Base-by-base conservation (phyloP, 257 asterid species). In the Prunella vulgaris region DNA sequence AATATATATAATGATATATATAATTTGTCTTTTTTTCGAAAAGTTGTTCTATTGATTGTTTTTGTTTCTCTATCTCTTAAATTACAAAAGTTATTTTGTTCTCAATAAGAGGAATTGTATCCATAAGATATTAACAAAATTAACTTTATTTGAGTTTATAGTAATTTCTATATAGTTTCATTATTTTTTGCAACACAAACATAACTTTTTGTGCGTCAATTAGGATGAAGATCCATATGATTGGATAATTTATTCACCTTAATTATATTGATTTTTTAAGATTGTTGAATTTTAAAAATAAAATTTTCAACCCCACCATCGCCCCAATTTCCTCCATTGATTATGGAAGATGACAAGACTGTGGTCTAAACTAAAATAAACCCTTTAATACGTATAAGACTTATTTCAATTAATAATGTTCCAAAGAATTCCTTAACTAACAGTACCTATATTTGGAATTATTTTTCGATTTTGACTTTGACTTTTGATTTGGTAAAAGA, bases 241-340 rank as follows among this genome's bases (percentile, higher is more conserved):
- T 37, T 37, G 44, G 44, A 37, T n/a, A n/a, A n/a, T n/a, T n/a
- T n/a, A n/a, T n/a, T n/a, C n/a, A n/a, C n/a, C n/a, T n/a, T n/a
- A n/a, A n/a, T n/a, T n/a, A n/a, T n/a, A n/a, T n/a, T n/a, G n/a
- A n/a, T 25, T 25, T 25, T 1, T 25, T 25, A 25, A 25, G 28
- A 25, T 3, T 1, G 28, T 25, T 25, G 28, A 25, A 25, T 25
- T 25, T 25, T 25, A 25, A 32, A 13, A 12, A 42, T 13, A 42
- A 42, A 3, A 42, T 20, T 12, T 49, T 22, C 22, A n/a, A 17
- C 54, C 57, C 57, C 8, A 25, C 28, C 54, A 68, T 68, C 57
- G 17, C 66, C 66, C 25, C 48, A 69, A 57, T 27, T 69, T 58
- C 37, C 49, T 69, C 67, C 60, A 59, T 24, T 27, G 49, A 58